These are phyloP conservation scores for Leptodontidium sp. DNA, from an alignment of 2,329 filamentous ascomycete species.

Conservation along the genomic window DNA sequence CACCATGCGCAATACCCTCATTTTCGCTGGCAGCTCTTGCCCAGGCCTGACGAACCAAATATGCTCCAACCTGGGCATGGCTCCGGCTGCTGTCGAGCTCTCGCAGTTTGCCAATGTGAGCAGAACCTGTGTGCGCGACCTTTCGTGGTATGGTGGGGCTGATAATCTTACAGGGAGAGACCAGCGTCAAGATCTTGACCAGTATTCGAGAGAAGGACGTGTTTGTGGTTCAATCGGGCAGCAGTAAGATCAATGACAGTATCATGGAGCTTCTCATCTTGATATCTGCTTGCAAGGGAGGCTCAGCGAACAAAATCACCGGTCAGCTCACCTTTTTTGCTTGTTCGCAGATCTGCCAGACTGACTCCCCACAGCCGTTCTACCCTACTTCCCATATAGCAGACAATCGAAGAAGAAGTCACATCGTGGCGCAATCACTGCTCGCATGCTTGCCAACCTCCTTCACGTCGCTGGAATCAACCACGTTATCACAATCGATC, in stretches of 20 bases:
- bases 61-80: slow-evolving; percentile 73
- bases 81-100: slow-evolving; percentile 69
- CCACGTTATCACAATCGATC: slow-evolving; percentile 96
- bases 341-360: slow-evolving; percentile 3
- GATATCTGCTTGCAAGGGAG: slow-evolving; percentile 98
- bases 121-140: slow-evolving; percentile 48
- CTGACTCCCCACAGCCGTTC: slow-evolving; percentile 66
- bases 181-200: slow-evolving; percentile 72
- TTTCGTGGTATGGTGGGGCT: slow-evolving; percentile 40
- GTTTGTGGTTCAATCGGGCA: slow-evolving; percentile 97
- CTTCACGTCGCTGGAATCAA: slow-evolving; percentile 93
- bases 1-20: slow-evolving; percentile 70
- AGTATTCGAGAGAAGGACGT: slow-evolving; percentile 97
- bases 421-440: slow-evolving; percentile 94
- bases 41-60: slow-evolving; percentile 70
- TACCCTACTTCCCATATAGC: slow-evolving; percentile 98
- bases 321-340: slow-evolving; percentile 62
- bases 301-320: slow-evolving; percentile 95
- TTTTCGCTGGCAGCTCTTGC: slow-evolving; percentile 74
- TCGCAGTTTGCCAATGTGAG: slow-evolving; percentile 74
- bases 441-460: slow-evolving; percentile 95
- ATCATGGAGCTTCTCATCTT: slow-evolving; percentile 99
- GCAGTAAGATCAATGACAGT: slow-evolving; percentile 95
- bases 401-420: slow-evolving; percentile 99
- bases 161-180: slow-evolving; percentile 64